Conservation (phyloP, 2,329 filamentous ascomycete genomes). For the Ophiosphaerella herpotricha region DNA sequence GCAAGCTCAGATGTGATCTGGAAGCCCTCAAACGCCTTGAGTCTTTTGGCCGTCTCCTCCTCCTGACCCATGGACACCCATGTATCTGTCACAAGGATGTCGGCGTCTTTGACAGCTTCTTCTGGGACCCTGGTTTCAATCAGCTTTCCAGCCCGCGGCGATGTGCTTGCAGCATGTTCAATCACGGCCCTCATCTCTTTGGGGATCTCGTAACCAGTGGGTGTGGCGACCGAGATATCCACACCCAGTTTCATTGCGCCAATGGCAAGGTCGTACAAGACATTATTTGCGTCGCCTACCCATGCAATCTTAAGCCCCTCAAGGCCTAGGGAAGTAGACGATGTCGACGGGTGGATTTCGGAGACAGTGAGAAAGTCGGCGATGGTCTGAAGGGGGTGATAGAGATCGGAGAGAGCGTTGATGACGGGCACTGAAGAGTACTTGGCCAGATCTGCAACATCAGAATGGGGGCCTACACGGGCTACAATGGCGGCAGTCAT, state of each 20-base stretch:
- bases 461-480: constrained; percentile 57
- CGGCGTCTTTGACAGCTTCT: constrained; percentile 81
- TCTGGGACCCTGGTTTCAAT: constrained; percentile 79
- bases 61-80: constrained; percentile 99
- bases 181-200: constrained; percentile 75
- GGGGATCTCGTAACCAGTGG: constrained; percentile 82
- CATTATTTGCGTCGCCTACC: constrained; percentile 97
- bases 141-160: constrained; percentile 67
- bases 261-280: constrained; percentile 90
- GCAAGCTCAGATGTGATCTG: constrained; percentile 89
- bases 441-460: constrained; percentile 55
- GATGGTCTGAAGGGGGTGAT: constrained; percentile 91
- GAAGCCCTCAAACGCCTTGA: constrained; percentile 85
- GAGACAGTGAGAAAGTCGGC: constrained; percentile 91
- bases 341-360: constrained; percentile 68
- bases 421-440: constrained; percentile 56
- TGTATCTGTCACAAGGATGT: constrained; percentile 93
- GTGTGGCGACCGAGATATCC: constrained; percentile 84
- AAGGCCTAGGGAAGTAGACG: constrained; percentile 64
- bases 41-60: constrained; percentile 73
- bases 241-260: constrained; percentile 86
- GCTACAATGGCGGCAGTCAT: constrained; percentile 56
- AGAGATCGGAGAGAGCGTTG: constrained; percentile 77
- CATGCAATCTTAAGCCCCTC: constrained; percentile 90
- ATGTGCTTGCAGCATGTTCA: constrained; percentile 60